A percentile compares a stretch with the other conserved stretches of the same genome.
These are phyloP conservation scores for Ceratocystis huliohia DNA, from an alignment of 2,329 filamentous ascomycete species.

Conservation along the genomic window DNA sequence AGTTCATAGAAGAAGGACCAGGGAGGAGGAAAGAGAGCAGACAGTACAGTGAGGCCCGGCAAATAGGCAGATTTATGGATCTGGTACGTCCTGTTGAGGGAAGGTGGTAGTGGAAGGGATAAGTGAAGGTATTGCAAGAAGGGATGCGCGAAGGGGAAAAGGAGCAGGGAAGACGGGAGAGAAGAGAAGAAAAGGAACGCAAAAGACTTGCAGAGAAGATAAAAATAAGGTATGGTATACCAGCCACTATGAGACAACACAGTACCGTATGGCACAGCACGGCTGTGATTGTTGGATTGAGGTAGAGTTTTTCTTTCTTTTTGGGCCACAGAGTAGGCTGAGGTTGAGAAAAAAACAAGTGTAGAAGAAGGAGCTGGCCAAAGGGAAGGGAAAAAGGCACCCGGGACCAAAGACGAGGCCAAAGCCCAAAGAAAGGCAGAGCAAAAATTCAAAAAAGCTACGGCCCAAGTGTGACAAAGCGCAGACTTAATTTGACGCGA, in stretches of 20 bases:
- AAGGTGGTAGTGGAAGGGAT: background rate
- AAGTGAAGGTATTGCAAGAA: background rate
- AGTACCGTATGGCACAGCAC: background rate
- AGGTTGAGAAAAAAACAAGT: background rate
- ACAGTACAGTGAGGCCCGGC: background rate
- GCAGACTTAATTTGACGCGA: background rate
- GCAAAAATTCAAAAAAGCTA: background rate
- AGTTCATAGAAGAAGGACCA: background rate
- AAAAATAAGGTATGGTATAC: background rate
- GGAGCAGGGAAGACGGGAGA: background rate
- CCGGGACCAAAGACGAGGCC: background rate
- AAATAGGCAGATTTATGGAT: background rate
- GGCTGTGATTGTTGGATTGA: background rate
- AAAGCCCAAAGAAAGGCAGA: background rate
- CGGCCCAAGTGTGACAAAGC: constrained; percentile 6
- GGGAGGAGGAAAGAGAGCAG: background rate
- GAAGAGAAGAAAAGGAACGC: background rate
- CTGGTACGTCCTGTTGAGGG: background rate
- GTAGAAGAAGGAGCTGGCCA: background rate
- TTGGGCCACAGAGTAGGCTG: background rate
- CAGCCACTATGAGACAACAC: background rate
- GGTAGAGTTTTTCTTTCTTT: background rate
- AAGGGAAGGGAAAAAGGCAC: background rate
- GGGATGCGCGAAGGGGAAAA: background rate
- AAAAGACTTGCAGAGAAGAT: background rate